phyloP scores from a whole-genome alignment of 371 early-diverging fungal genomes.

The Mortierella sp. region DNA sequence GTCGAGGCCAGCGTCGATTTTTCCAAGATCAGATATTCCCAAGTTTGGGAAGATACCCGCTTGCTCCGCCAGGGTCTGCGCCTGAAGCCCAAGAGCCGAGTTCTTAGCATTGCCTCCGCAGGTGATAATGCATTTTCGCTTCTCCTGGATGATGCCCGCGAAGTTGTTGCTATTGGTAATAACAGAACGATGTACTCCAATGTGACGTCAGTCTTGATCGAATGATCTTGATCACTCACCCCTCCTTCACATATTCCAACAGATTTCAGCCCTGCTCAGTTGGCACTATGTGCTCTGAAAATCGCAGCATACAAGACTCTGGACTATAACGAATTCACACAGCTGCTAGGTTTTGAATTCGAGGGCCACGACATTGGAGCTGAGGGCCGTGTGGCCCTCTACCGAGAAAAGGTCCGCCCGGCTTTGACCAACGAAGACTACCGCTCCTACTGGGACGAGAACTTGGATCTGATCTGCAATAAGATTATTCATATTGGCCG shows the following conservation, averaged over 20 bases:
- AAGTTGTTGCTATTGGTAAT: conserved; percentile 53
- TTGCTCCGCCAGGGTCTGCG: conserved; percentile 52
- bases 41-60: conserved; percentile 55
- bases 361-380: conserved; percentile 41
- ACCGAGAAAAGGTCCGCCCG: conserved; percentile 45
- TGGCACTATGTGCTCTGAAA: conserved; percentile 50
- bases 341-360: conserved; percentile 51
- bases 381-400: conserved; percentile 48
- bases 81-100: conserved; percentile 51
- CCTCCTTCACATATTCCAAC: not conserved
- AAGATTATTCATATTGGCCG: conserved; percentile 55
- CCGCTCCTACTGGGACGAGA: conserved; percentile 48
- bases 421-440: conserved; percentile 36
- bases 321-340: conserved; percentile 43
- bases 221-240: not conserved
- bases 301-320: conserved; percentile 53
- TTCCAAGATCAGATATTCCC: conserved; percentile 54
- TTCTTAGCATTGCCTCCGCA: conserved; percentile 54
- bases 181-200: not conserved
- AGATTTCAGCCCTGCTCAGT: conserved; percentile 53
- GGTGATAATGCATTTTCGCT: conserved; percentile 54
- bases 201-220: not conserved
- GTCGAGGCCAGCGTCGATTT: conserved; percentile 52
- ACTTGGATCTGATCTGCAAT: conserved; percentile 45
- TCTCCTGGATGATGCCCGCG: conserved; percentile 43